Evolutionary conservation across 192 early-diverging fungal genomes (phyloP), one percentile per base, ranked within the genome.

Genomic region (Mortierella alpina): DNA sequence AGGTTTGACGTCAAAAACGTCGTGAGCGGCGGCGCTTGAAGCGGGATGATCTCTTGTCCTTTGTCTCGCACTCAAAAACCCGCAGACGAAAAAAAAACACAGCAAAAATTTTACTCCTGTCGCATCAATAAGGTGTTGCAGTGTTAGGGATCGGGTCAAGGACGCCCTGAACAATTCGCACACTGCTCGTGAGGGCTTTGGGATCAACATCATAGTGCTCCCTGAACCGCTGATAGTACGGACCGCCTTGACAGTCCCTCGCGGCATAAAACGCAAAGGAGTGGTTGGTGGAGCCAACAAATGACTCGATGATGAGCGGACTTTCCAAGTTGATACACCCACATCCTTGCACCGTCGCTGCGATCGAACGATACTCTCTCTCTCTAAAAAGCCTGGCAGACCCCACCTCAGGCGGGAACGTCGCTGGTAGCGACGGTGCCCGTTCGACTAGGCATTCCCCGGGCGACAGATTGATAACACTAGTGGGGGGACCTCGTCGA

Each of bases 261-360:
- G 18, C 14, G 5, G 60, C 56, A 13, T 69, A 68, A 20, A 75
- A 51, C 15, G 51, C 45, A 63, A 75, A 68, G 8, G 60, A 63
- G 22, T 75, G 66, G 46, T 75, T 69, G 54, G 45, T 50, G 14
- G 73, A 75, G 40, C 60, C 73, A 66, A 68, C 66, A 75, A 68
- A 75, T 4, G 73, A 75, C 50, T 68, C 56, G 22, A 68, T 49
- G 7, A 44, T 44, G 41, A 65, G 23, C 48, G 59, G 72, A 63
- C 51, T 68, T 55, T 63, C 42, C 10, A 75, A 59, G 2, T 42
- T 1, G 41, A 75, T 46, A 45, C 73, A 75, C 49, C 66, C 73
- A 57, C 73, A 75, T 63, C 66, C 66, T 51, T 45, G 61, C 59
- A 60, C 50, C 31, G 15, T 51, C 11, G 50, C 50, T 51, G 17